Base-by-base conservation (phyloP, 139 green algal genomes). In the Trebouxia sp. region DNA sequence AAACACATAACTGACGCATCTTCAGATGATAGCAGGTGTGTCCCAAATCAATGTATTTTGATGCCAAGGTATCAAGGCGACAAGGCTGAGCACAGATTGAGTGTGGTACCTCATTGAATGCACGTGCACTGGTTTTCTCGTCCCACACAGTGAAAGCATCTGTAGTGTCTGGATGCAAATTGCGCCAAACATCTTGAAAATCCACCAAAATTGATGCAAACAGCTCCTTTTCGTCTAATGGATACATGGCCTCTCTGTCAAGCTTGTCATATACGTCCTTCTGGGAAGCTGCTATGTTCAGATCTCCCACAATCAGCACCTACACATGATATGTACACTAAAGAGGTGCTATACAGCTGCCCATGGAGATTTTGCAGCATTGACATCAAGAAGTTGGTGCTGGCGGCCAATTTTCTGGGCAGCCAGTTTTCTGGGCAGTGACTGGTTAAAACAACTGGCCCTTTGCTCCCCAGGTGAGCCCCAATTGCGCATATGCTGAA, bases 71-170 rank as follows among this genome's bases (percentile, higher is more conserved):
- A 58, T 58, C 4, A 17, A 28, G 50, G 20, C 50, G 4, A 28
- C 5, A 6, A 69, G 14, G 30, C 30, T 37, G 12, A 22, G 47
- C 56, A 69, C 22, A 39, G n/a, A 39, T 17, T 1, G 17, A 45
- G 14, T 5, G 0, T 11, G 20, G 5, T 58, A 92, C 89, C 80
- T 82, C 83, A 62, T 96, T 95, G 83, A 92, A 92, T 0, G 87
- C 85, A 1, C 92, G 85, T 5, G 90, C 91, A 58, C 55, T 91
- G 9, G 91, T 96, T 32, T 84, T 79, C 70, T 91, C 88, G 38
- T 94, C 88, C 89, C 91, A 96, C 1, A 95, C 91, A 0, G 86
- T 92, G 85, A 87, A 95, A 0, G 48, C 38, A 38, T 77, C 70
- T 10, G 50, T 26, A 6, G 47, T 38, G 1, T 87, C 51, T 0